Evolutionary conservation across 345 rosid species (phyloP).

Genomic region (Syzygium oleosum): DNA sequence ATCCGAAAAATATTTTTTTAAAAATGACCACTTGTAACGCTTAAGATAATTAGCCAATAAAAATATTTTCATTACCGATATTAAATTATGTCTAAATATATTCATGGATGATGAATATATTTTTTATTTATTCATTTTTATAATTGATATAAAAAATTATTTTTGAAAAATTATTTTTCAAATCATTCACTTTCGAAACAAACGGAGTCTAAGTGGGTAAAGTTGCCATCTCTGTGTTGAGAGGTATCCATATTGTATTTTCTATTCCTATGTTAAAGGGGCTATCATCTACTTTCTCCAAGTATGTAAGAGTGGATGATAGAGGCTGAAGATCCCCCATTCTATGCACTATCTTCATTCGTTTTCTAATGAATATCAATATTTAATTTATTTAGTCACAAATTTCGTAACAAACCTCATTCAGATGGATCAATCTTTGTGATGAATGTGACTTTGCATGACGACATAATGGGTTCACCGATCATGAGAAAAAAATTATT

Average conservation of each 20-base stretch:
- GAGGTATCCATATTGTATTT: not conserved
- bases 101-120: rapidly evolving
- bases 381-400: not conserved
- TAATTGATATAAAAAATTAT: not conserved
- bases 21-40: rapidly evolving
- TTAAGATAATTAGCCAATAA: not conserved
- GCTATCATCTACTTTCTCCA: not conserved
- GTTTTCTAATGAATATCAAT: not conserved
- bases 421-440: not conserved
- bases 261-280: not conserved
- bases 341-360: not conserved
- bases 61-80: not conserved
- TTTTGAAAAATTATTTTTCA: not conserved
- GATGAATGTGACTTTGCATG: not conserved
- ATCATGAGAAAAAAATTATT: not conserved
- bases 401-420: not conserved
- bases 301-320: not conserved
- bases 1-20: not conserved
- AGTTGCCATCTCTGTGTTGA: not conserved
- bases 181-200: not conserved
- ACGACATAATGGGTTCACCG: not conserved
- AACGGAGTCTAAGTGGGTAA: not conserved
- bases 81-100: not conserved
- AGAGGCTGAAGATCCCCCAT: not conserved
- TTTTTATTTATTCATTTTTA: not conserved